These are phyloP conservation scores for Pythium sp. DNA, from an alignment of 352 stramenopile species.

Conservation along the genomic window DNA sequence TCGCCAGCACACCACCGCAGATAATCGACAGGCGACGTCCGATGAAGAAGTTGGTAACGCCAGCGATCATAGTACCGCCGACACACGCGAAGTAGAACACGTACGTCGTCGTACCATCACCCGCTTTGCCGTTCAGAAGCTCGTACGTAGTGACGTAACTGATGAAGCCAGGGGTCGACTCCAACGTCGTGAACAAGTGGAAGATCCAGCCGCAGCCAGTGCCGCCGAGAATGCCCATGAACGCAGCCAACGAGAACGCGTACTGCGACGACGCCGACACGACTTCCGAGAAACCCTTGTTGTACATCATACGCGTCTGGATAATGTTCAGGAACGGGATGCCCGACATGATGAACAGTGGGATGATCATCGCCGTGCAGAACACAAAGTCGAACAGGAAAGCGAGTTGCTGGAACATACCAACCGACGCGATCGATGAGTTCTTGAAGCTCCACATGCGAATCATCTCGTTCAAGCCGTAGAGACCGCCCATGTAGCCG, in stretches of 20 bases:
- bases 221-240: slow-evolving; percentile 71
- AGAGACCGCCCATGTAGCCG: slow-evolving; percentile 69
- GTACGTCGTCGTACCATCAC: slow-evolving; percentile 65
- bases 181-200: slow-evolving; percentile 70
- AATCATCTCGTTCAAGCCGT: slow-evolving; percentile 83
- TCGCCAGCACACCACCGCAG: slow-evolving; percentile 57
- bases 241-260: slow-evolving; percentile 75
- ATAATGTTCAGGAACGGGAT: slow-evolving; percentile 88
- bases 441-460: slow-evolving; percentile 81
- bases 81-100: slow-evolving; percentile 60
- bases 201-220: slow-evolving; percentile 77
- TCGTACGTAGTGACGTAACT: slow-evolving; percentile 81
- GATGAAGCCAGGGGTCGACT: slow-evolving; percentile 72
- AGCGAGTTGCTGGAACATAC: slow-evolving; percentile 73
- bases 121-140: slow-evolving; percentile 53
- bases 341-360: slow-evolving; percentile 73
- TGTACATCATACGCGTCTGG: slow-evolving; percentile 91
- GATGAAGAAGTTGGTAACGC: slow-evolving; percentile 66
- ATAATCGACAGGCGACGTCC: slow-evolving; percentile 76
- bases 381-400: slow-evolving; percentile 89
- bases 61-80: slow-evolving; percentile 48
- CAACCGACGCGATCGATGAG: slow-evolving; percentile 57
- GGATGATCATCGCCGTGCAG: slow-evolving; percentile 65
- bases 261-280: slow-evolving; percentile 86
- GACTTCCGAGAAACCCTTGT: slow-evolving; percentile 85